Percentiles rank a stretch among this genome's conserved stretches.
phyloP scores from a whole-genome alignment of 805 yeast genomes.

The Ascoidea asiatica region DNA sequence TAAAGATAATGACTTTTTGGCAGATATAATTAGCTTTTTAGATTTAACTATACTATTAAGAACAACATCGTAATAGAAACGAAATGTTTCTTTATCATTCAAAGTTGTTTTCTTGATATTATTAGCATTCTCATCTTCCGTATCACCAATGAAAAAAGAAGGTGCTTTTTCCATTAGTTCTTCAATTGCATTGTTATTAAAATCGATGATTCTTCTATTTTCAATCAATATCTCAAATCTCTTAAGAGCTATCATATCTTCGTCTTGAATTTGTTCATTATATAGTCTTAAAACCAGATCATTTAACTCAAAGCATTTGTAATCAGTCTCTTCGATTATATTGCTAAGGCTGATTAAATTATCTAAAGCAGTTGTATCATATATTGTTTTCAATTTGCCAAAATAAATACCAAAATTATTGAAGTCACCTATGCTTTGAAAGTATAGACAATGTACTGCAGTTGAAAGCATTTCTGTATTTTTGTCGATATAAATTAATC shows the following conservation, averaged over 20 bases:
- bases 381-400: conserved; percentile 1
- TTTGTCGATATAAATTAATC: not conserved
- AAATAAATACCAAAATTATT: conserved; percentile 5
- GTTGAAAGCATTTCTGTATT: not conserved
- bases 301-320: too few relatives aligned
- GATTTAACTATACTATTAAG: conserved; percentile 13
- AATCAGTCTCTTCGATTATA: too few relatives aligned
- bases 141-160: too few relatives aligned
- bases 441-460: conserved; percentile 6
- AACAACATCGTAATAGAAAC: conserved; percentile 11
- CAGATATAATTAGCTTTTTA: conserved; percentile 17
- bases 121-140: too few relatives aligned
- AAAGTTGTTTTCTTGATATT: too few relatives aligned
- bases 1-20: conserved; percentile 18
- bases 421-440: conserved; percentile 8
- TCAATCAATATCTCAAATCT: too few relatives aligned
- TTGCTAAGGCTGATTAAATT: too few relatives aligned
- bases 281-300: not conserved
- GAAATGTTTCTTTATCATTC: too few relatives aligned
- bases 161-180: too few relatives aligned
- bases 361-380: not conserved
- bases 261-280: conserved; percentile 1
- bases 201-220: conserved; percentile 2
- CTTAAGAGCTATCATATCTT: too few relatives aligned
- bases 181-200: conserved; percentile 10